Percentiles rank a stretch among this genome's conserved stretches.
phyloP scores from a whole-genome alignment of 1,139 yeast species.

The Candida mesenterica region DNA sequence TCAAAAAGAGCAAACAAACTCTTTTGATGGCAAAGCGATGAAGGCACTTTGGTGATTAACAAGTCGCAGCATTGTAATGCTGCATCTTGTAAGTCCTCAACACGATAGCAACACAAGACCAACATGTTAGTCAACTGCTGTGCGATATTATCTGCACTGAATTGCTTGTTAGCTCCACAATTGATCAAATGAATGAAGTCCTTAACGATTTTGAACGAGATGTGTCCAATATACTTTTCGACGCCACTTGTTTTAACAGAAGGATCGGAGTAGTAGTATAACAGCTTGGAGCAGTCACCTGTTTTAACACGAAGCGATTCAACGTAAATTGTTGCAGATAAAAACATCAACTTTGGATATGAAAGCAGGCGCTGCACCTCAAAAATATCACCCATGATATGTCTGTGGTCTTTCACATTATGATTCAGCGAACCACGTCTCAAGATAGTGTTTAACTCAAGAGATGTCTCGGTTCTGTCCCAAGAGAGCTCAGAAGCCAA shows the following conservation, averaged over 20 bases:
- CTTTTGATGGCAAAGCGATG: slow-evolving; percentile 70
- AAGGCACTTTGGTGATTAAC: slow-evolving; percentile 69
- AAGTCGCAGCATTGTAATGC: slow-evolving; percentile 79
- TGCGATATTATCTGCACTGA: slow-evolving; percentile 62
- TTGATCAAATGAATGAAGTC: slow-evolving; percentile 51
- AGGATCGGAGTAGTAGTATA: slow-evolving; percentile 84
- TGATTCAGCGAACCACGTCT: slow-evolving; percentile 87
- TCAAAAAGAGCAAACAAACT: slow-evolving; percentile 81
- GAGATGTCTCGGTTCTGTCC: slow-evolving; percentile 85
- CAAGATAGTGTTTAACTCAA: slow-evolving; percentile 87
- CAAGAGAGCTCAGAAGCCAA: slow-evolving; percentile 85
- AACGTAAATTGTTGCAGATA: slow-evolving; percentile 76
- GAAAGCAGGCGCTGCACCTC: slow-evolving; percentile 59
- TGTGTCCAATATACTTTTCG: slow-evolving; percentile 65
- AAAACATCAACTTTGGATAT: slow-evolving; percentile 81
- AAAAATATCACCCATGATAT: slow-evolving; percentile 49
- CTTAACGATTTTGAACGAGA: slow-evolving; percentile 59
- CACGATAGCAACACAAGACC: slow-evolving; percentile 73
- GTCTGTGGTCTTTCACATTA: slow-evolving; percentile 75
- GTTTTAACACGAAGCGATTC: slow-evolving; percentile 77
- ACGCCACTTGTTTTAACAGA: slow-evolving; percentile 70
- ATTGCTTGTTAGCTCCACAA: slow-evolving; percentile 49
- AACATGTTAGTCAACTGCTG: slow-evolving; percentile 69
- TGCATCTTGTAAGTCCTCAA: slow-evolving; percentile 70
- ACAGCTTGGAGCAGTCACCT: slow-evolving; percentile 76